Conservation (phyloP, 1,284 basidiomycete species). For the Afroboletus lepidellus region DNA sequence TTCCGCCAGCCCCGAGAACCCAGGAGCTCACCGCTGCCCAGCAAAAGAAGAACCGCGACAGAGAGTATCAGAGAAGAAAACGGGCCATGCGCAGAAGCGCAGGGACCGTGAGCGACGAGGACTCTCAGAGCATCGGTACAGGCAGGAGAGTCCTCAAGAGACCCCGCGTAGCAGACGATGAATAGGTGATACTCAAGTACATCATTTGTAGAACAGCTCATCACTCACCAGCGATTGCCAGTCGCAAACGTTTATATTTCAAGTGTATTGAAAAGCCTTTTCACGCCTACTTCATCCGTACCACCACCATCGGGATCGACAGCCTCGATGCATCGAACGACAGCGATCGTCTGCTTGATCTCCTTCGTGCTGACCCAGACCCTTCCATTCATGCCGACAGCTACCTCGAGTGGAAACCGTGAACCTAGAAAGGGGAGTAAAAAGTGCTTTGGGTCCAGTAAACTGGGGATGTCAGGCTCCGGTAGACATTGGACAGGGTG, state of each 20-base stretch:
- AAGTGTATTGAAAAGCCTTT: slow-evolving; percentile 53
- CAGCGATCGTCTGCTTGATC: slow-evolving; percentile 62
- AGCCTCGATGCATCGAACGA: slow-evolving; percentile 68
- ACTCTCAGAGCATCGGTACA: slow-evolving; percentile 49
- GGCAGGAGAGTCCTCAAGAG: slow-evolving; percentile 60
- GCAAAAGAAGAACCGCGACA: slow-evolving; percentile 68
- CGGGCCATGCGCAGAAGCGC: slow-evolving; percentile 61
- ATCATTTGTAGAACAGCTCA: background rate
- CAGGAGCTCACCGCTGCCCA: slow-evolving; percentile 68
- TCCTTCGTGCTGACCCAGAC: slow-evolving; percentile 78
- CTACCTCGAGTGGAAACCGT: slow-evolving; percentile 73
- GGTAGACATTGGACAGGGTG: slow-evolving; percentile 3
- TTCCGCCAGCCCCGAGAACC: slow-evolving; percentile 65
- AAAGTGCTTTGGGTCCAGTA: slow-evolving; percentile 73
- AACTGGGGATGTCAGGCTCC: slow-evolving; percentile 41
- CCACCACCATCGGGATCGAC: slow-evolving; percentile 68
- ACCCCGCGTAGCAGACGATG: slow-evolving; percentile 57
- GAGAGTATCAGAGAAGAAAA: slow-evolving; percentile 75
- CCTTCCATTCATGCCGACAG: slow-evolving; percentile 79
- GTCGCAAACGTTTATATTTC: slow-evolving; percentile 44
- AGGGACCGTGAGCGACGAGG: slow-evolving; percentile 66
- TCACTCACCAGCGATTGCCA: background rate
- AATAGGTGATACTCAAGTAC: slow-evolving; percentile 29
- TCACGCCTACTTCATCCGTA: slow-evolving; percentile 50
- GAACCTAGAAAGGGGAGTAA: slow-evolving; percentile 71